These are phyloP conservation scores for Lasiodiplodia gonubiensis DNA, from an alignment of 2,329 filamentous ascomycete genomes.

Conservation along the genomic window DNA sequence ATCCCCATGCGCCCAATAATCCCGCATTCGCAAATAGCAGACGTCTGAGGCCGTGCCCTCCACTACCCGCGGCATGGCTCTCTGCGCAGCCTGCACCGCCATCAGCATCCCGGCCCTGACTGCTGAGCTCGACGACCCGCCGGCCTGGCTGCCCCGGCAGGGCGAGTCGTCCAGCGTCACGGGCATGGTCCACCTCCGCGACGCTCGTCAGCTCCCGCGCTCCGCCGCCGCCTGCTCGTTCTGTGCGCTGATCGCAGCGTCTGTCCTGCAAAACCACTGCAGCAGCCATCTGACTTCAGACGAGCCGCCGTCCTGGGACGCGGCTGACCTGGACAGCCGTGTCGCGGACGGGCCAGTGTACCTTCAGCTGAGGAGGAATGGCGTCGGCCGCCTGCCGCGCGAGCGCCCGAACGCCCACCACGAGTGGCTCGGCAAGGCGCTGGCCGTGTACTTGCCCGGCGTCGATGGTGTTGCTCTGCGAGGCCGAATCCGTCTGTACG, in stretches of 20 bases:
- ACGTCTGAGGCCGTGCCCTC: constrained; percentile 25
- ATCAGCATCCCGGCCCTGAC: constrained; percentile 29
- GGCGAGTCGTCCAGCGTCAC: constrained; percentile 32
- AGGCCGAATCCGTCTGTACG: constrained; percentile 33
- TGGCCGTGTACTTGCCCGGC: constrained; percentile 35
- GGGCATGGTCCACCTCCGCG: constrained; percentile 32
- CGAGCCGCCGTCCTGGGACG: constrained; percentile 27
- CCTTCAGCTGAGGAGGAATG: constrained; percentile 34
- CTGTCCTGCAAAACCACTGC: constrained; percentile 32
- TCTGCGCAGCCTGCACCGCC: constrained; percentile 33
- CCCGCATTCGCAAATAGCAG: constrained; percentile 18
- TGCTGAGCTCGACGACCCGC: constrained; percentile 31
- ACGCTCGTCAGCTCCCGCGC: constrained; percentile 30
- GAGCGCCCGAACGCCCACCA: not conserved
- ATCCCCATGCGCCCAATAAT: constrained; percentile 24
- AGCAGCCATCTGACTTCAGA: constrained; percentile 11
- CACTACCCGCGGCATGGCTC: constrained; percentile 30
- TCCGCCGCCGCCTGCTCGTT: constrained; percentile 31
- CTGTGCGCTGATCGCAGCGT: constrained; percentile 33
- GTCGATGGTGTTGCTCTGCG: constrained; percentile 32
- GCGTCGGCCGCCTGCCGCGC: constrained; percentile 31
- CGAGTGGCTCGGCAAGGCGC: constrained; percentile 31
- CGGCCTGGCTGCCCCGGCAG: constrained; percentile 33
- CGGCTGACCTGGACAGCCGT: constrained; percentile 28
- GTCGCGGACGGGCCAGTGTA: constrained; percentile 33